Percentiles rank a stretch among this genome's conserved stretches.
Conservation (phyloP, 1,284 basidiomycete genomes). For the Boletus sp. region DNA sequence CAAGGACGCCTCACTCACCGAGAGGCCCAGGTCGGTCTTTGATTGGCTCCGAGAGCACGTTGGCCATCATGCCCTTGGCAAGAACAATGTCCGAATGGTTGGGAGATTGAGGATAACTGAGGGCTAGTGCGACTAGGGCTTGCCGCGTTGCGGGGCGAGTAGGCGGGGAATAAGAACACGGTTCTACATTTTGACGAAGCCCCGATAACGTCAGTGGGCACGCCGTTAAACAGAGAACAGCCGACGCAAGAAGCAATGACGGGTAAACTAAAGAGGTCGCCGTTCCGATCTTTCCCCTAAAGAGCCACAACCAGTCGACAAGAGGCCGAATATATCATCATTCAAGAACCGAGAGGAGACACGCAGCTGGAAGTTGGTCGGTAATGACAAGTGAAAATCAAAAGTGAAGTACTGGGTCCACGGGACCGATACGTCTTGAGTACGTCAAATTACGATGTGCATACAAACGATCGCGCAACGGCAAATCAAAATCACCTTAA, state of each 20-base stretch:
- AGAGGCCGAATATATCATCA: constrained; percentile 4
- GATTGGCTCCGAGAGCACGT: constrained; percentile 17
- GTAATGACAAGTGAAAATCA: constrained; percentile 30
- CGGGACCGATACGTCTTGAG: constrained; percentile 28
- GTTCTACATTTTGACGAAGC: constrained; percentile 6
- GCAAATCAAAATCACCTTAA: constrained; percentile 22
- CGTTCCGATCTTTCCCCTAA: constrained; percentile 18
- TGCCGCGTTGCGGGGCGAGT: constrained; percentile 1
- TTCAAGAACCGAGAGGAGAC: constrained; percentile 9
- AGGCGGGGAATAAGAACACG: constrained; percentile 9
- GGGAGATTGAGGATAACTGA: not conserved
- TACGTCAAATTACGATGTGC: constrained; percentile 26
- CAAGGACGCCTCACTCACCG: constrained; percentile 1
- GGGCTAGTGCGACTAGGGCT: constrained; percentile 8
- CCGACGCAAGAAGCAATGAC: constrained; percentile 12
- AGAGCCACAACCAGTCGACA: not conserved
- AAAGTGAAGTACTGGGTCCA: constrained; percentile 14
- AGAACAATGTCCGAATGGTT: constrained; percentile 11
- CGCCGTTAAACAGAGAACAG: constrained; percentile 1
- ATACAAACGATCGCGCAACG: constrained; percentile 14
- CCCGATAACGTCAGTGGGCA: constrained; percentile 15
- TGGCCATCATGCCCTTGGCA: not conserved
- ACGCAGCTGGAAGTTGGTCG: constrained; percentile 6
- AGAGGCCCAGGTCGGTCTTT: constrained; percentile 3
- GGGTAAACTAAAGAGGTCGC: constrained; percentile 14